Base-by-base conservation (phyloP, 139 green algal genomes). In the Ettlia oleoabundans region DNA sequence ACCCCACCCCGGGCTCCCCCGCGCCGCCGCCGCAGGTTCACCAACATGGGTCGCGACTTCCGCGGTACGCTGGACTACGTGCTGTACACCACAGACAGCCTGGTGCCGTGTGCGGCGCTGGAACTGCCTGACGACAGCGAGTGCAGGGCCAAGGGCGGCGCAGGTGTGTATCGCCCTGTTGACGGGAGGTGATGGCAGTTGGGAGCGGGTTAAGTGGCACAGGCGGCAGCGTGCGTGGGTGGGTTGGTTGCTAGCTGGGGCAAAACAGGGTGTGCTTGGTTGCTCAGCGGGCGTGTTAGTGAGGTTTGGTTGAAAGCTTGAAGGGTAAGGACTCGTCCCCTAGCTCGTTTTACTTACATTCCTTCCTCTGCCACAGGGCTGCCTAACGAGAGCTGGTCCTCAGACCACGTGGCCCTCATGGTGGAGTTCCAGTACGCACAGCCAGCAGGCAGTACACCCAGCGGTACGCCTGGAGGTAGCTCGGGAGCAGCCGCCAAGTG, bases 31-130 rank as follows among this genome's bases (percentile, higher is more conserved):
- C 19, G 53, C 80, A 76, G 78, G 71, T 98, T 98, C 88, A 98
- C 95, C 65, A 98, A 98, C 90, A 83, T 94, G 80, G 91, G 89
- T 42, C 87, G 91, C 67, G 92, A 97, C 83, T 98, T 98, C 87
- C 91, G 92, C 67, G 96, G 95, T 55, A 98, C 96, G 19, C 91
- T 99, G 81, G 96, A 99, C 89, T 99, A 98, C 91, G 92, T 98
- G 66, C 92, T 98, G 69, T 98, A 97, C 92, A 98, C 94, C 40
- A 86, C 78, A 41, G 89, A 93, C 86, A 92, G 83, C 28, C 88
- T 97, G 70, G 85, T 89, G 85, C 94, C 96, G n/a, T 86, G 88
- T 7, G 90, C 89, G 3, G 80, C 96, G 78, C 88, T 98, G 77
- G 96, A 99, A 90, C 92, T 99, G 85, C 93, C 95, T 21, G 83